Evolutionary conservation across 2,329 filamentous ascomycete species (phyloP), one percentile per base, ranked within the genome.

Genomic region (Tolypocladium tundrense): DNA sequence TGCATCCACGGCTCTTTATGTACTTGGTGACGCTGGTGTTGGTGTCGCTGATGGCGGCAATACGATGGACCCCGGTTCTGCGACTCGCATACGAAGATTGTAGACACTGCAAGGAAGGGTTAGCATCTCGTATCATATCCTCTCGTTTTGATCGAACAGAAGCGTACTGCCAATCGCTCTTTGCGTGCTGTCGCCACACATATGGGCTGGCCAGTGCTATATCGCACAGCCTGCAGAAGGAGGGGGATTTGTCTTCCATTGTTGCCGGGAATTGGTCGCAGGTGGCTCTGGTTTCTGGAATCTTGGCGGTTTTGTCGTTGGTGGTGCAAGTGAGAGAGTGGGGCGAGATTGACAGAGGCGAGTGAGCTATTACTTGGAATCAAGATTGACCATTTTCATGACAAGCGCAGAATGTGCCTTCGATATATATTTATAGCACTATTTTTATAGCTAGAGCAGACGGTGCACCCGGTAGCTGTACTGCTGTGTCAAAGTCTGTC

Each of bases 11-110:
- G 10, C 37, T n/a, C 19, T 43, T 40, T 56, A 42, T 45, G 48
- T 14, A n/a, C 24, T 48, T 48, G 45, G 37, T 24, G 59, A 56
- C 21, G 21, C 21, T 24, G 21, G 21, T 24, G 2, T 24, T 24
- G 21, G 21, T 24, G 2, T 24, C 4, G 60, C 45, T 33, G 59
- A 55, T 33, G 60, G 61, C 27, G 60, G 59, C 39, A 37, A 53
- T 16, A 58, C 42, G 48, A 60, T 19, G 16, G 53, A 58, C 19
- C 62, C 65, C 1, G 64, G 61, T 52, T 63, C 62, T n/a, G 65
- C 64, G 6, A 64, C 58, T 52, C 59, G 60, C 31, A 66, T 19
- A n/a, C 60, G 65, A 54, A 66, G 63, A 37, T 65, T 65, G 24
- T 66, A n/a, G 51, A 67, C 61, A 54, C 65, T 67, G 51, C 19